Evolutionary conservation across 176 grass and related monocot genomes (phyloP).

Genomic region (sorghum (Sorghum bicolor)): Sorghum_bicolor_NCBIv3 NC_012870.2:5753501-5754000

Average conservation of each 20-base stretch:
- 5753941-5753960: too few species aligned
- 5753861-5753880: too few species aligned
- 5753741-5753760: not conserved
- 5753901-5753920: too few species aligned
- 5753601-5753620: constrained; percentile 24
- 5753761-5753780: not conserved
- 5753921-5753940: too few species aligned
- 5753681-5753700: constrained; percentile 34
- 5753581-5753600: constrained; percentile 17
- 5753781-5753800: too few species aligned
- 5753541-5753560: constrained; percentile 41
- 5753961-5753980: not conserved
- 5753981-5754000: constrained; percentile 6
- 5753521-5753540: not conserved
- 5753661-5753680: constrained; percentile 11
- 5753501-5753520: not conserved
- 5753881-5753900: too few species aligned
- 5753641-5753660: not conserved
- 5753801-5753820: too few species aligned
- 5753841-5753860: too few species aligned
- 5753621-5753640: not conserved
- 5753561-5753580: not conserved
- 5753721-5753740: not conserved
- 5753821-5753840: too few species aligned
- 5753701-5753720: not conserved